phyloP scores from a whole-genome alignment of 192 early-diverging fungal species.

The Coemansia sp. region DNA sequence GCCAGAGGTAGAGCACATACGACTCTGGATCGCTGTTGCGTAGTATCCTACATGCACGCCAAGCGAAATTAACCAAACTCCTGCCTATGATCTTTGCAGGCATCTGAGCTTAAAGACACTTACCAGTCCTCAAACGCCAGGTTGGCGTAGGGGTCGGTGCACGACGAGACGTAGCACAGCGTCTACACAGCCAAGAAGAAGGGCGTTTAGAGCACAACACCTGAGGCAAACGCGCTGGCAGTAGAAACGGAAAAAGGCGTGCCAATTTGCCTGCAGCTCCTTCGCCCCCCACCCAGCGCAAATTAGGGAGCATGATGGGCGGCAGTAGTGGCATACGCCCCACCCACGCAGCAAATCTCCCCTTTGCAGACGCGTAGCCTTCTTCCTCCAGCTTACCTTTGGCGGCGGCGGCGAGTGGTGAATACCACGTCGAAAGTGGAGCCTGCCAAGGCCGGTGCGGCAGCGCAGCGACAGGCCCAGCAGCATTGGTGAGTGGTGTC shows the following conservation, averaged over 20 bases:
- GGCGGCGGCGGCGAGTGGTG: slow-evolving; percentile 3
- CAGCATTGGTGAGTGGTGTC: background rate
- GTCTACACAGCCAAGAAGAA: slow-evolving; percentile 11
- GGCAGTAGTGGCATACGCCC: slow-evolving; percentile 5
- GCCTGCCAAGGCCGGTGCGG: background rate
- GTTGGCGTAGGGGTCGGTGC: slow-evolving; percentile 48
- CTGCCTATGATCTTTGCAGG: background rate
- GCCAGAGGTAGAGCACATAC: slow-evolving; percentile 82
- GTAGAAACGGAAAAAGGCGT: slow-evolving; percentile 1
- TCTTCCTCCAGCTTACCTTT: slow-evolving; percentile 14
- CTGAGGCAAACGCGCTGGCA: background rate
- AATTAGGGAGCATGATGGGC: slow-evolving; percentile 2
- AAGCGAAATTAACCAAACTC: background rate
- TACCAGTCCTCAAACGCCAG: slow-evolving; percentile 55
- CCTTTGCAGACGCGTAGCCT: background rate
- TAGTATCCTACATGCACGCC: slow-evolving; percentile 63
- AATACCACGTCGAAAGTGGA: background rate
- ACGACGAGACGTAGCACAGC: slow-evolving; percentile 38
- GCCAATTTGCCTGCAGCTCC: slow-evolving; percentile 1
- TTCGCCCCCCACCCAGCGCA: background rate
- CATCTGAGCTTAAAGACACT: background rate
- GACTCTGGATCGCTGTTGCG: slow-evolving; percentile 63
- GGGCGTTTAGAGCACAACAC: background rate
- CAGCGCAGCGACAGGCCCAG: background rate
- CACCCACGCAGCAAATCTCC: slow-evolving; percentile 4